These are phyloP conservation scores for Coniochaeta hoffmannii DNA, from an alignment of 2,329 filamentous ascomycete genomes.

Conservation along the genomic window DNA sequence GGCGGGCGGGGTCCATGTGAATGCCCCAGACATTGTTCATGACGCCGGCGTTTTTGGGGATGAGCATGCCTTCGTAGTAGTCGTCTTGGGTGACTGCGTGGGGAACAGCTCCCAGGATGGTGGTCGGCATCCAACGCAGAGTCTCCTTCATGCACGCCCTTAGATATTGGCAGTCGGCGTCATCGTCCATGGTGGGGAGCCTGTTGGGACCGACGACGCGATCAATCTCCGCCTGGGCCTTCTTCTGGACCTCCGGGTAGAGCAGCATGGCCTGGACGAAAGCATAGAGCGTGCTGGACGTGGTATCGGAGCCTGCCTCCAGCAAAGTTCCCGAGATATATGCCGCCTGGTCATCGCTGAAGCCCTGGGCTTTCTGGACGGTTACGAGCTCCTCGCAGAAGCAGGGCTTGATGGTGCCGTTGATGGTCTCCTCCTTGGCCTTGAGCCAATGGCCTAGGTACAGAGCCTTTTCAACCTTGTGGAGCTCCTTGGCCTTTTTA, in stretches of 20 bases:
- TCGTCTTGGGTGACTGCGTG: conserved; percentile 34
- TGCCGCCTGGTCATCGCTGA: conserved; percentile 22
- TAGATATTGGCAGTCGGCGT: conserved; percentile 32
- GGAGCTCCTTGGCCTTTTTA: conserved; percentile 30
- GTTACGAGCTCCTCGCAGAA: conserved; percentile 15
- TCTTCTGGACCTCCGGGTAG: conserved; percentile 31
- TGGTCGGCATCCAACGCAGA: conserved; percentile 36
- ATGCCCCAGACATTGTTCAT: conserved; percentile 37
- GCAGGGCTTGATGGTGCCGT: conserved; percentile 16
- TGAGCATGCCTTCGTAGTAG: conserved; percentile 33
- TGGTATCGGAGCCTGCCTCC: conserved; percentile 36
- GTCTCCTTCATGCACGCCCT: conserved; percentile 35
- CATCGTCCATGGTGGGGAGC: conserved; percentile 29
- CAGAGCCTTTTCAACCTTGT: conserved; percentile 32
- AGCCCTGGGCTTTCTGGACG: conserved; percentile 14
- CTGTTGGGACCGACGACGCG: conserved; percentile 29
- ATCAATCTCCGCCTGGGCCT: conserved; percentile 32
- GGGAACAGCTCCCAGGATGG: conserved; percentile 28
- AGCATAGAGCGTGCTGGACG: conserved; percentile 28
- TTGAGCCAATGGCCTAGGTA: conserved; percentile 33
- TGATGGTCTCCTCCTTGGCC: conserved; percentile 24
- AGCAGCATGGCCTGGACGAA: conserved; percentile 40
- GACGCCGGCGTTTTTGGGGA: conserved; percentile 36
- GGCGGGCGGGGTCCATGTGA: conserved; percentile 34
- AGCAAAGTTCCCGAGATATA: conserved; percentile 28